Conservation (phyloP, 345 rosid species). For the Arabis hirsuta region DNA sequence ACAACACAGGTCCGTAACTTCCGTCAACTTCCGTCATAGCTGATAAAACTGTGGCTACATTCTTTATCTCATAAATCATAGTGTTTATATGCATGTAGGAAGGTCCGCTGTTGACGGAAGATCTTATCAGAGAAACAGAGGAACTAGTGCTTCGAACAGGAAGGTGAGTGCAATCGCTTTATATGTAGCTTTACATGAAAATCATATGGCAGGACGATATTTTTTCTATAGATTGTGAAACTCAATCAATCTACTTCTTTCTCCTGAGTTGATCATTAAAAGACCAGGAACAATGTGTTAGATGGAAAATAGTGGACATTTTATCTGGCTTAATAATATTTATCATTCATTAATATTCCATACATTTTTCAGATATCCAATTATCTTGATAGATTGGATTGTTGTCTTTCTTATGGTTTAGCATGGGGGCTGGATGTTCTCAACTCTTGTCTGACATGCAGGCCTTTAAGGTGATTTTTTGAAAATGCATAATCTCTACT, state of each 20-base stretch:
- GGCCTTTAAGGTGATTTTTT: conserved; percentile 82
- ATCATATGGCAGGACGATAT: not conserved
- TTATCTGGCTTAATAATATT: conserved; percentile 1
- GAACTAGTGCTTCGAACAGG: conserved; percentile 95
- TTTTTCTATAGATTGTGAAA: not conserved
- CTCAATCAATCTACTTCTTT: not conserved
- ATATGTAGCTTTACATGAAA: conserved; percentile 7
- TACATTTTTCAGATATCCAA: conserved; percentile 26
- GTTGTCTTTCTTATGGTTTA: conserved; percentile 51
- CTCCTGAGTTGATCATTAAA: conserved; percentile 8
- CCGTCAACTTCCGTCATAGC: conserved; percentile 26
- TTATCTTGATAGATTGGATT: conserved; percentile 39
- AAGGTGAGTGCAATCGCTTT: conserved; percentile 58
- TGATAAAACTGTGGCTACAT: conserved; percentile 21
- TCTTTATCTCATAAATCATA: conserved; percentile 23
- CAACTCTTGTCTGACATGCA: conserved; percentile 99
- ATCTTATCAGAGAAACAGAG: conserved; percentile 93
- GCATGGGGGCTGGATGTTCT: conserved; percentile 99
- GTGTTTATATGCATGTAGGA: conserved; percentile 59
- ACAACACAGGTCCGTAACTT: conserved; percentile 71
- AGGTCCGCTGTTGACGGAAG: conserved; percentile 93
- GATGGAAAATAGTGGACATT: conserved; percentile 3
- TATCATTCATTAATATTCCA: conserved; percentile 24
- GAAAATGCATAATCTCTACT: conserved; percentile 10
- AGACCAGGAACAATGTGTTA: conserved; percentile 2